Evolutionary conservation across 768 basidiomycete species (phyloP).

Genomic region (Russula emetica): DNA sequence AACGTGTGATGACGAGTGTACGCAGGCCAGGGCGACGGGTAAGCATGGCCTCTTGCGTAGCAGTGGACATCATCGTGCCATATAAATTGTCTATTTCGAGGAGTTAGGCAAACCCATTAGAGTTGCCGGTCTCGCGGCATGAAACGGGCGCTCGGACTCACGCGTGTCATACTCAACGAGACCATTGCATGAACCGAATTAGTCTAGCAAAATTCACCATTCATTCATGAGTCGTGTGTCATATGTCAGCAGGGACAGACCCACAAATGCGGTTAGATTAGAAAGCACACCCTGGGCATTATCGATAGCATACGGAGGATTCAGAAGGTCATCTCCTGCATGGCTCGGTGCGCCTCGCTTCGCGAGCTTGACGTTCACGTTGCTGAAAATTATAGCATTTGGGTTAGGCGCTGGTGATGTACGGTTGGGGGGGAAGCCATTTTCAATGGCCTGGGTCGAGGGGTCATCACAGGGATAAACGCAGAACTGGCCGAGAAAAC

Average conservation of each 20-base stretch:
- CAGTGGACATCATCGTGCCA: conserved; percentile 67
- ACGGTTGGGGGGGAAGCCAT: conserved; percentile 52
- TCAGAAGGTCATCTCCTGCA: conserved; percentile 38
- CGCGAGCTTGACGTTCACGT: conserved; percentile 28
- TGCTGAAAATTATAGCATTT: conserved; percentile 49
- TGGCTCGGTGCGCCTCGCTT: conserved; percentile 29
- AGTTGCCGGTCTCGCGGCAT: not conserved
- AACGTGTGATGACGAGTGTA: conserved; percentile 66
- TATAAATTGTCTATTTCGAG: conserved; percentile 50
- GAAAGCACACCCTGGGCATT: conserved; percentile 51
- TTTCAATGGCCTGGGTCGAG: conserved; percentile 50
- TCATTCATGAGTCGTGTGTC: not conserved
- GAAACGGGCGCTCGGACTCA: conserved; percentile 23
- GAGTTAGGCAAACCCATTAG: not conserved
- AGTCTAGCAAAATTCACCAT: conserved; percentile 26
- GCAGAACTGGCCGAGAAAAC: conserved; percentile 49
- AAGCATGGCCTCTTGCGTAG: conserved; percentile 58
- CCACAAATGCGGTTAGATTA: conserved; percentile 50
- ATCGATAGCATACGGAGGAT: conserved; percentile 56
- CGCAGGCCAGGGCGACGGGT: conserved; percentile 56
- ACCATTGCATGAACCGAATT: conserved; percentile 49
- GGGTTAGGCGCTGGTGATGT: conserved; percentile 48
- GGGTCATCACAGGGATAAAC: conserved; percentile 57
- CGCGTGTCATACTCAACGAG: conserved; percentile 55
- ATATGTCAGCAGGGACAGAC: conserved; percentile 25